Evolutionary conservation across 169 alveolate genomes (phyloP).

Genomic region (Plasmodium gonderi): DNA sequence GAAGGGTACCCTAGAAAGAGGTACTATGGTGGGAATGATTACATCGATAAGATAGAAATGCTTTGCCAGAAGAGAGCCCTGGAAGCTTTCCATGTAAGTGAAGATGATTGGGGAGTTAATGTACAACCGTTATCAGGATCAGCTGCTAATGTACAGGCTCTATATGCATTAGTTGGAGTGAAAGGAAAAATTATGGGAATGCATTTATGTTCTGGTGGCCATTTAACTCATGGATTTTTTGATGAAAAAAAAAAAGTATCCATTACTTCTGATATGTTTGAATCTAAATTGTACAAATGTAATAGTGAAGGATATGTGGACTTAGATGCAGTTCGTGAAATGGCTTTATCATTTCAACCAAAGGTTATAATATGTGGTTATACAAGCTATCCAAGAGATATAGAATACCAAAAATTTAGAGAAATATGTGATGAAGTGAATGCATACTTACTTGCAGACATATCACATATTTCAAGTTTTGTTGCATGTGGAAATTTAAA

Average conservation of each 20-base stretch:
- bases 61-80: conserved; percentile 94
- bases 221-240: conserved; percentile 94
- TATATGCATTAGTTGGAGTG: conserved; percentile 95
- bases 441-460: conserved; percentile 96
- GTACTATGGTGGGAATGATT: conserved; percentile 94
- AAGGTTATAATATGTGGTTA: conserved; percentile 91
- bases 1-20: conserved; percentile 98
- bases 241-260: conserved; percentile 92
- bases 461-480: conserved; percentile 97
- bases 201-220: conserved; percentile 97
- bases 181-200: conserved; percentile 97
- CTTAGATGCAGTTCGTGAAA: conserved; percentile 41
- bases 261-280: conserved; percentile 95
- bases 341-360: conserved; percentile 88
- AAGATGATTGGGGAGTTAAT: conserved; percentile 97
- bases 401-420: conserved; percentile 91
- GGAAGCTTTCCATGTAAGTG: conserved; percentile 92
- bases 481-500: conserved; percentile 94
- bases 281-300: conserved; percentile 92
- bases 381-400: conserved; percentile 86
- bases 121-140: conserved; percentile 97
- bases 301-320: conserved; percentile 78
- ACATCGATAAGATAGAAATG: conserved; percentile 89
- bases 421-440: conserved; percentile 95
- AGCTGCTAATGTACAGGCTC: conserved; percentile 97